Percentiles rank a stretch among this genome's conserved stretches.
Evolutionary conservation across 306 rosid species (phyloP).

Genomic region (Gastrolobium bilobum): DNA sequence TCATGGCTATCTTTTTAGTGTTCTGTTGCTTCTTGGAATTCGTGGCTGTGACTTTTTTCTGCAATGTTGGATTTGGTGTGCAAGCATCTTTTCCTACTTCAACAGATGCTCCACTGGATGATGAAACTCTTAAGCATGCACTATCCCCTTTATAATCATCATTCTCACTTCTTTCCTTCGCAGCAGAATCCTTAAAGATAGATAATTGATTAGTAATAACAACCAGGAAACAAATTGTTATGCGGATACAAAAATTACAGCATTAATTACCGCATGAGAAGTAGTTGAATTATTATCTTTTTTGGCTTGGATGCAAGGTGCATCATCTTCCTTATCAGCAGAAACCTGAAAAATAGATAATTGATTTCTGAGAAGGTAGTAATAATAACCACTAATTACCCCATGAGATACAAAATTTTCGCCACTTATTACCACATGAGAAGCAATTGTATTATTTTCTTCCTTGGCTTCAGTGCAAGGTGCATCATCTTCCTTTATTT

Average conservation of each 20-base stretch:
- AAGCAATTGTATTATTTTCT: constrained; percentile 40
- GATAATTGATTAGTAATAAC: neutral
- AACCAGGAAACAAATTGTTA: constrained; percentile 26
- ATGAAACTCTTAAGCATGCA: constrained; percentile 47
- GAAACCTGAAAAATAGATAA: constrained; percentile 54
- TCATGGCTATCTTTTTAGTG: constrained; percentile 64
- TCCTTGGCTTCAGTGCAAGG: constrained; percentile 45
- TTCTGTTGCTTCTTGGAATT: constrained; percentile 69
- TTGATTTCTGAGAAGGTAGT: constrained; percentile 21
- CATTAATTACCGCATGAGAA: constrained; percentile 39
- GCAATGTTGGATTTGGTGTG: constrained; percentile 72
- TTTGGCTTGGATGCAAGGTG: constrained; percentile 42
- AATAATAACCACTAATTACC: constrained; percentile 11
- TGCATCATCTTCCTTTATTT: constrained; percentile 48
- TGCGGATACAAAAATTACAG: neutral
- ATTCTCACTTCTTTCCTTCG: constrained; percentile 36
- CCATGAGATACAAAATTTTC: constrained; percentile 19
- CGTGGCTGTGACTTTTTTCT: constrained; percentile 56
- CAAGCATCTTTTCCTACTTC: constrained; percentile 65
- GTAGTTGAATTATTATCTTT: constrained; percentile 50
- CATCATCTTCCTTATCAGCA: constrained; percentile 42
- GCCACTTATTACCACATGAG: constrained; percentile 35
- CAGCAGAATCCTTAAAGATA: constrained; percentile 51
- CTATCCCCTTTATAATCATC: constrained; percentile 40
- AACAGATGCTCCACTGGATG: constrained; percentile 52